These are phyloP conservation scores for Fraxinus albicans DNA, from an alignment of 305 asterid species.

Conservation along the genomic window DNA sequence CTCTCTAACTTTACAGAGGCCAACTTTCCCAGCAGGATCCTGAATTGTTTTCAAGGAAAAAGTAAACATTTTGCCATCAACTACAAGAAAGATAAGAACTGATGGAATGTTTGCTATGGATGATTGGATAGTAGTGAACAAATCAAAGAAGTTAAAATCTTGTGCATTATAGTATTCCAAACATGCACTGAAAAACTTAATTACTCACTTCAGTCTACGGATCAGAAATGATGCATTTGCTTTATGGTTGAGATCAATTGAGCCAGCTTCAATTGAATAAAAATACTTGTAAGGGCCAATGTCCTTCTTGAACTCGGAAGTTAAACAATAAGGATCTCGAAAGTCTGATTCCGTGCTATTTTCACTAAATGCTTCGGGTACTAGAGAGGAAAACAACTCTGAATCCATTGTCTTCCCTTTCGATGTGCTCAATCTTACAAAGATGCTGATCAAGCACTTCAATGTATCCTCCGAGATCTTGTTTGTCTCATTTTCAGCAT, in stretches of 20 bases:
- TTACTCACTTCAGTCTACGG: conserved; percentile 60
- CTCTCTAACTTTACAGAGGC: conserved; percentile 60
- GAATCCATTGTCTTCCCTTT: conserved; percentile 59
- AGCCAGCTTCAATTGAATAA: conserved; percentile 49
- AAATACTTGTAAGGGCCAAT: conserved; percentile 54
- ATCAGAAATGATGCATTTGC: conserved; percentile 59
- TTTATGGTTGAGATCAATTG: conserved; percentile 57
- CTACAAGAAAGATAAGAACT: background rate
- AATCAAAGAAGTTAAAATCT: background rate
- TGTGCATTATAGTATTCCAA: background rate
- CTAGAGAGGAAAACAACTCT: conserved; percentile 43
- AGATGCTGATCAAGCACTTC: conserved; percentile 64
- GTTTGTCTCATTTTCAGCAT: conserved; percentile 50
- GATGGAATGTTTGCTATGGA: background rate
- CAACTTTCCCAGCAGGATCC: conserved; percentile 74
- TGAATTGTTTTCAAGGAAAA: conserved; percentile 26
- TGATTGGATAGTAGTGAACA: background rate
- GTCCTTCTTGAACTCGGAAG: conserved; percentile 41
- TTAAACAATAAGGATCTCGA: conserved; percentile 54
- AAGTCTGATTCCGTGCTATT: conserved; percentile 33
- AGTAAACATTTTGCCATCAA: background rate
- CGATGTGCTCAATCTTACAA: conserved; percentile 57
- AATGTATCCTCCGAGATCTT: conserved; percentile 61
- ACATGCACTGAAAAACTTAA: background rate
- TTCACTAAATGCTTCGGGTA: conserved; percentile 26